phyloP scores from a whole-genome alignment of 768 basidiomycete species.

The Calocybe cyanea region DNA sequence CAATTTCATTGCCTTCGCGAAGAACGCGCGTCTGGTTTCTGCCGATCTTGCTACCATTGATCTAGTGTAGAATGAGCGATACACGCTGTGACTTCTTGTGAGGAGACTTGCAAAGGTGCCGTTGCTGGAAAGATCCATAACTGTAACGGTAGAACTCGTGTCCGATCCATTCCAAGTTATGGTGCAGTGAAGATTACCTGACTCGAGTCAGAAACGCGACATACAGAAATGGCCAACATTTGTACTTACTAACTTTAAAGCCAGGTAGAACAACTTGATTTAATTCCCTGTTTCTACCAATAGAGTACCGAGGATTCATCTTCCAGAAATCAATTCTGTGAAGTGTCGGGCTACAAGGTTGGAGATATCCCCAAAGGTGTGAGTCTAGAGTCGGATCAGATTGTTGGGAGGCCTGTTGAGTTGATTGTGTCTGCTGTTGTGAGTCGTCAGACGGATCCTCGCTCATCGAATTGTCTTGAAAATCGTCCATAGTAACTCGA shows the following conservation, averaged over 20 bases:
- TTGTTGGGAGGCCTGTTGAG: conserved; percentile 40
- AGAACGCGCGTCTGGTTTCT: conserved; percentile 53
- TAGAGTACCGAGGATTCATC: conserved; percentile 38
- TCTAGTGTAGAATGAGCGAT: conserved; percentile 34
- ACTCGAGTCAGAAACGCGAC: conserved; percentile 4
- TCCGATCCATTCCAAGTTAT: conserved; percentile 59
- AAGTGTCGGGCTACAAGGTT: conserved; percentile 53
- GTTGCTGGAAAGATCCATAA: conserved; percentile 63
- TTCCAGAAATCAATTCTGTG: conserved; percentile 63
- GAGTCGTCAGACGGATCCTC: conserved; percentile 27
- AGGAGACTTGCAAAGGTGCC: conserved; percentile 60
- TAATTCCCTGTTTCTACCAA: conserved; percentile 51
- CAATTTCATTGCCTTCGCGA: conserved; percentile 80
- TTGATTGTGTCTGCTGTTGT: conserved; percentile 41
- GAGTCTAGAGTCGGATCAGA: conserved; percentile 24
- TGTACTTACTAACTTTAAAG: conserved; percentile 67
- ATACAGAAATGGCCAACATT: conserved; percentile 1
- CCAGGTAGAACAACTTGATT: conserved; percentile 61
- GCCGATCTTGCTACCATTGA: conserved; percentile 65
- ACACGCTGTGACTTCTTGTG: not conserved
- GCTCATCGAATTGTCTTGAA: conserved; percentile 11
- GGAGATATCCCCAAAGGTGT: conserved; percentile 69
- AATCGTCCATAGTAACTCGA: conserved; percentile 14
- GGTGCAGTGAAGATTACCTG: conserved; percentile 56
- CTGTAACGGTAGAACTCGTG: conserved; percentile 37